Base-by-base conservation (phyloP, 2,329 filamentous ascomycete species). In the Cytospora piceicola region DNA sequence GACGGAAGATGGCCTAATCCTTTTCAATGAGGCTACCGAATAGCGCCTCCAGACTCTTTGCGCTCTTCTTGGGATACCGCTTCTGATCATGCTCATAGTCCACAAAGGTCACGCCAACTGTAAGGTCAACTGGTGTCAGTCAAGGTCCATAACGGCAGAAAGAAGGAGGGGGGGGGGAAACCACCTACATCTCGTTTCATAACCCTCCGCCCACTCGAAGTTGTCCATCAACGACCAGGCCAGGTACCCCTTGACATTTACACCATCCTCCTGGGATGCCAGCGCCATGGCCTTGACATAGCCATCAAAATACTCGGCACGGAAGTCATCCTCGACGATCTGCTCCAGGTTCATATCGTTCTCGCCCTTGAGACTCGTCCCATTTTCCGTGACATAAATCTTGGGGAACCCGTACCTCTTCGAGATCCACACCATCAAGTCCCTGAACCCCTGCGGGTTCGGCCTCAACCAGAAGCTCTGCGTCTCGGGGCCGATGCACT, bases 161-260 rank as follows among this genome's bases (percentile, higher is more conserved):
- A 6, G 20, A 36, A 15, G 22, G 34, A 14, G 39, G 8, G 9
- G 14, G 17, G 14, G 6, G 52, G n/a, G n/a, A n/a, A n/a, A n/a
- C n/a, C n/a, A n/a, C 66, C 57, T 24, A 67, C 66, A 68, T 51
- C 92, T 85, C 53, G 92, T 95, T 79, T 92, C 89, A 74, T 94
- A 96, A 14, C 92, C 92, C 76, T 96, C 92, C n/a, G 92, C 91
- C 91, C 91, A 94, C 78, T 94, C 92, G 73, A 94, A 94, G 81
- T 94, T 94, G 78, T 96, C 93, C 85, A 96, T 86, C 69, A 96
- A 83, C 75, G 89, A 93, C 92, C 93, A 96, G 20, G 90, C 92
- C 81, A 94, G 87, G 78, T 95, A 96, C 4, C 88, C 92, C 71
- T 85, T 83, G 63, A 94, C 90, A 72, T 94, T 85, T 58, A 93